Conservation (phyloP, 805 yeast genomes). For the Maudiozyma saulgeensis region DNA sequence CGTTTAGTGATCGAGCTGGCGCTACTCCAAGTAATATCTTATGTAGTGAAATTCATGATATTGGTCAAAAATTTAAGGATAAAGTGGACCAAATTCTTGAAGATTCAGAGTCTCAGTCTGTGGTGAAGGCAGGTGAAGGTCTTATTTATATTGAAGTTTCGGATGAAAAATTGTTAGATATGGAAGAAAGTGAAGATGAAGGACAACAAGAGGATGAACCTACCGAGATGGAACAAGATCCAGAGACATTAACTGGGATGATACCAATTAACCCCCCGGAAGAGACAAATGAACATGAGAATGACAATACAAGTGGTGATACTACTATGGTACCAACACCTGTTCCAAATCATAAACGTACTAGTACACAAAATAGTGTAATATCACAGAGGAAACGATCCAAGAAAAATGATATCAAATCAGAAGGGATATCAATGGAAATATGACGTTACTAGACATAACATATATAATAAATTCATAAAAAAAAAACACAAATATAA, state of each 20-base stretch:
- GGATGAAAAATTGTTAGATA: constrained; percentile 3
- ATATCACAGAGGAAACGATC: not conserved
- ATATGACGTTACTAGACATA: not conserved
- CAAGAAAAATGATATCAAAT: not conserved
- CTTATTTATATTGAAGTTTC: constrained; percentile 19
- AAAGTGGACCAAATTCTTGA: constrained; percentile 14
- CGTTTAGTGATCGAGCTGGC: constrained; percentile 10
- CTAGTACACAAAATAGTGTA: too few relatives aligned
- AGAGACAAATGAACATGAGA: not conserved
- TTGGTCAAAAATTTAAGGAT: constrained; percentile 11
- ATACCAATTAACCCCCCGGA: not conserved
- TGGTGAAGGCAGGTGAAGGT: constrained; percentile 16
- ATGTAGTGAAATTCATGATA: constrained; percentile 9
- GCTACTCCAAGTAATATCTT: constrained; percentile 21
- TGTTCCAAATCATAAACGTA: too few relatives aligned
- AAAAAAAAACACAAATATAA: not conserved
- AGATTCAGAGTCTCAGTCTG: constrained; percentile 14
- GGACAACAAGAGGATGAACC: not conserved
- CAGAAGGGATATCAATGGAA: not conserved
- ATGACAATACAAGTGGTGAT: not conserved
- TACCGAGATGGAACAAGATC: not conserved
- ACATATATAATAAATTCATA: not conserved
- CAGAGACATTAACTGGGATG: not conserved
- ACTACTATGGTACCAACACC: too few relatives aligned
- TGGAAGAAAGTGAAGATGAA: constrained; percentile 3